Conservation (phyloP, 2,329 filamentous ascomycete species). For the Cordyceps cateniannulata region DNA sequence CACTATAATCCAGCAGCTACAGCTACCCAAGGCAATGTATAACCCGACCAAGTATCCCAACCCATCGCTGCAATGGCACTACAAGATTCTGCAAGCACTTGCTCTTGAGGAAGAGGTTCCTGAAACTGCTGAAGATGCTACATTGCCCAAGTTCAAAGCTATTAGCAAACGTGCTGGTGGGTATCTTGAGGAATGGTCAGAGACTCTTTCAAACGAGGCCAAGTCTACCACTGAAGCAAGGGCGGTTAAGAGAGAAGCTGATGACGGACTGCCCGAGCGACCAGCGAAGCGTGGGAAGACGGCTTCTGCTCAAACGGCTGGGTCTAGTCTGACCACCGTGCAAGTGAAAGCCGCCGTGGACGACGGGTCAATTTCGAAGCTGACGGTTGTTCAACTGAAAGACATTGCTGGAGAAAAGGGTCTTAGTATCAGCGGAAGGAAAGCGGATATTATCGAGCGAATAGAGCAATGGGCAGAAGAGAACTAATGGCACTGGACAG, state of each 20-base stretch:
- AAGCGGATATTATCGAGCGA: slow-evolving; percentile 48
- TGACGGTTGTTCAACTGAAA: slow-evolving; percentile 48
- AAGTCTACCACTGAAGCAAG: slow-evolving; percentile 29
- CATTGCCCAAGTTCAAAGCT: slow-evolving; percentile 74
- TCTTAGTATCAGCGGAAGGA: slow-evolving; percentile 43
- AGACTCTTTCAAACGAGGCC: slow-evolving; percentile 55
- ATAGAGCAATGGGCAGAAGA: slow-evolving; percentile 51
- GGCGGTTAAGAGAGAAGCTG: slow-evolving; percentile 46
- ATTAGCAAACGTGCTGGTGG: slow-evolving; percentile 84
- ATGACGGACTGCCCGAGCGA: slow-evolving; percentile 36
- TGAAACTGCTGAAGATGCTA: slow-evolving; percentile 66
- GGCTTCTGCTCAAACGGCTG: slow-evolving; percentile 26
- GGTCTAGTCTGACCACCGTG: slow-evolving; percentile 33
- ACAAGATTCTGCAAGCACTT: slow-evolving; percentile 83
- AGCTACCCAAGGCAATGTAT: slow-evolving; percentile 79
- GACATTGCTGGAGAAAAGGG: slow-evolving; percentile 42
- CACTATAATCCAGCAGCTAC: slow-evolving; percentile 73
- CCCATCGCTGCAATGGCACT: slow-evolving; percentile 92
- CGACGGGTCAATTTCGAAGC: slow-evolving; percentile 42
- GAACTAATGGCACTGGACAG: slow-evolving; percentile 21
- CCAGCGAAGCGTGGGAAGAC: slow-evolving; percentile 41
- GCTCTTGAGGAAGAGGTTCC: slow-evolving; percentile 89
- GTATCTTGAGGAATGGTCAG: slow-evolving; percentile 72
- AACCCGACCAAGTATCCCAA: slow-evolving; percentile 87
- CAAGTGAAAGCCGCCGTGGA: slow-evolving; percentile 41